phyloP scores from a whole-genome alignment of 805 yeast genomes.

The Diddensiella santjacobensis region DNA sequence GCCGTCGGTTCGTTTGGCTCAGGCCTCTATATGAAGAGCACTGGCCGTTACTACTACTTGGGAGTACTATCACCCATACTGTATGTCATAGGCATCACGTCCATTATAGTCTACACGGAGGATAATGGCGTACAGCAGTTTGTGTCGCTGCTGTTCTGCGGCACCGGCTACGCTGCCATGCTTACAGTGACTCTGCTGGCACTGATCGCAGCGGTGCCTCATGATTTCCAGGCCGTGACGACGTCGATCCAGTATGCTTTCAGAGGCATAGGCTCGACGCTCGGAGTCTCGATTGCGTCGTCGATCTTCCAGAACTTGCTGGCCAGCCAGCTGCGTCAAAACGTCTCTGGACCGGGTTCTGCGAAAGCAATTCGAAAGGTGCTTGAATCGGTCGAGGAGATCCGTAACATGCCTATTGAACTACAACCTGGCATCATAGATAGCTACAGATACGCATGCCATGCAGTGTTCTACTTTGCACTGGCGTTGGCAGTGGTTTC shows the following conservation, averaged over 20 bases:
- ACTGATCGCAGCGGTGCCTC: constrained; percentile 69
- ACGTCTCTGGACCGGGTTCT: constrained; percentile 15
- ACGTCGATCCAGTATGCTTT: constrained; percentile 89
- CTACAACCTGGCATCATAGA: constrained; percentile 40
- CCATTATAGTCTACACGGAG: constrained; percentile 21
- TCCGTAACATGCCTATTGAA: constrained; percentile 44
- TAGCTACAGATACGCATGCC: constrained; percentile 49
- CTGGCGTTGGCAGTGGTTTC: constrained; percentile 42
- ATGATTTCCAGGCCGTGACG: constrained; percentile 71
- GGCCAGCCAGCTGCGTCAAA: constrained; percentile 27
- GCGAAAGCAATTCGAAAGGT: constrained; percentile 38
- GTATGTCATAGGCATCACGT: constrained; percentile 45
- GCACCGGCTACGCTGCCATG: constrained; percentile 62
- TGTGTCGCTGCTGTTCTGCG: constrained; percentile 48
- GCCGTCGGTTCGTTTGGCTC: constrained; percentile 63
- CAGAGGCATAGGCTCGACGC: constrained; percentile 80
- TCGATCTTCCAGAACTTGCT: constrained; percentile 59
- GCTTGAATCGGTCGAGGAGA: constrained; percentile 49
- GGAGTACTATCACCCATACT: constrained; percentile 42
- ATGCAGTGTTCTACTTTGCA: constrained; percentile 47
- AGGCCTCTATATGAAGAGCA: constrained; percentile 61
- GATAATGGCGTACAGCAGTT: constrained; percentile 36
- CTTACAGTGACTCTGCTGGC: constrained; percentile 71
- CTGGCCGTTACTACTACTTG: constrained; percentile 60
- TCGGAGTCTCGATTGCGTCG: constrained; percentile 70